Percentiles rank a stretch among this genome's conserved stretches.
phyloP scores from a whole-genome alignment of 2,329 filamentous ascomycete species.

The Aaosphaeria pasadenensis region DNA sequence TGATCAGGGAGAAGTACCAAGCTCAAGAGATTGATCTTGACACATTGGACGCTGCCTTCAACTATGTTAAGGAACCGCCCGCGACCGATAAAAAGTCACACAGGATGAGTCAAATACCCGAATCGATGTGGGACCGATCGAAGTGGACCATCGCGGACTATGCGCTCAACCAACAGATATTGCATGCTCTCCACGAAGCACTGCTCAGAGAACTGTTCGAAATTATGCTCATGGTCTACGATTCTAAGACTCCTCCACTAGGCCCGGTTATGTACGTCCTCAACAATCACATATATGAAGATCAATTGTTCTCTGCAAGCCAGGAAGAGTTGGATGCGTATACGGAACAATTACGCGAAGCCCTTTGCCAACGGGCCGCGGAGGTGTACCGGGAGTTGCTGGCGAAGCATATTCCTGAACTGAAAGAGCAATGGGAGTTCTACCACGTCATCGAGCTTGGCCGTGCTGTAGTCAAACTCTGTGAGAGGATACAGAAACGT shows the following conservation, averaged over 20 bases:
- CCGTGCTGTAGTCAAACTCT: conserved; percentile 78
- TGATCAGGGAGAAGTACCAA: conserved; percentile 78
- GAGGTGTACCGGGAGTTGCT: conserved; percentile 79
- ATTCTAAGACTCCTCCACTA: conserved; percentile 78
- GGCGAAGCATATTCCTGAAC: conserved; percentile 73
- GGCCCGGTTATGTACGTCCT: conserved; percentile 78
- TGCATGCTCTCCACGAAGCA: conserved; percentile 74
- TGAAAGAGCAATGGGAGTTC: conserved; percentile 84
- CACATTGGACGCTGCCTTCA: conserved; percentile 79
- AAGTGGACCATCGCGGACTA: conserved; percentile 52
- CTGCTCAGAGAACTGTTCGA: conserved; percentile 85
- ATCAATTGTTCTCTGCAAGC: conserved; percentile 70
- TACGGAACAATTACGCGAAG: conserved; percentile 66
- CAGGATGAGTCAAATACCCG: conserved; percentile 47
- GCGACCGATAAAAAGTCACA: conserved; percentile 60
- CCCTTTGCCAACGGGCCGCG: conserved; percentile 69
- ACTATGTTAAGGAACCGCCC: conserved; percentile 71
- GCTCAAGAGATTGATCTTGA: conserved; percentile 79
- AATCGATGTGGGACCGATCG: conserved; percentile 46
- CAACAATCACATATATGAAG: conserved; percentile 75
- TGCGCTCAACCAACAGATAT: conserved; percentile 66
- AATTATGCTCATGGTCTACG: conserved; percentile 83
- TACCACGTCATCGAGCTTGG: conserved; percentile 86
- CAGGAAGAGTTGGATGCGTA: conserved; percentile 71
- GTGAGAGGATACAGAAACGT: conserved; percentile 85